Conservation (phyloP, 176 grass and related monocot species). For the Phoenix dactylifera region DNA sequence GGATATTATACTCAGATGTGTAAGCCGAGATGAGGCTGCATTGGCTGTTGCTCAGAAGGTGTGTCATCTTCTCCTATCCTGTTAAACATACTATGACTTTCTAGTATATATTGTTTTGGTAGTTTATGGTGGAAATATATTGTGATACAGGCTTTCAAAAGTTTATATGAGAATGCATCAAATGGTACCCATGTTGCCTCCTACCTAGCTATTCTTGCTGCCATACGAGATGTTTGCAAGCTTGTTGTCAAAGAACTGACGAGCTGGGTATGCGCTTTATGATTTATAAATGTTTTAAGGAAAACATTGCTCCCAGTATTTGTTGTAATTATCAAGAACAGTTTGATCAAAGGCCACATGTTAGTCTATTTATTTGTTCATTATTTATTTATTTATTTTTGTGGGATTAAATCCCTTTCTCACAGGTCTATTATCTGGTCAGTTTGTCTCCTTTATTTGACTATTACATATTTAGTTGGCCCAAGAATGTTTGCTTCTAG, state of each 20-base stretch:
- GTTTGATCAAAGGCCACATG: too few relatives aligned
- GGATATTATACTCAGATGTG: slow-evolving; percentile 80
- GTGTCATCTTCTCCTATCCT: slow-evolving; percentile 14
- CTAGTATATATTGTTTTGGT: too few relatives aligned
- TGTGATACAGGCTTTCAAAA: slow-evolving; percentile 68
- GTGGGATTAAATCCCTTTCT: too few relatives aligned
- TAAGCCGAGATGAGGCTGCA: slow-evolving; percentile 76
- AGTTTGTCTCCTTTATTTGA: too few relatives aligned
- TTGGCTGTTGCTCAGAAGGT: slow-evolving; percentile 86
- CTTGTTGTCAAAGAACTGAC: slow-evolving; percentile 81
- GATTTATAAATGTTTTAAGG: neutral
- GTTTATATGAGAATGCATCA: slow-evolving; percentile 71
- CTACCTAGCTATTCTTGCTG: slow-evolving; percentile 60
- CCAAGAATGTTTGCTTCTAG: too few relatives aligned
- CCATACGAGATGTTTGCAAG: slow-evolving; percentile 78
- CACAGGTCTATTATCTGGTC: too few relatives aligned
- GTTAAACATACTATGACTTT: neutral
- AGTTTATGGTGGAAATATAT: neutral
- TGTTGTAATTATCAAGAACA: too few relatives aligned
- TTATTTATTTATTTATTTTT: too few relatives aligned
- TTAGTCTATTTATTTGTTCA: too few relatives aligned
- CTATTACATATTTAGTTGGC: too few relatives aligned
- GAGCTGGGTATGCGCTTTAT: slow-evolving; percentile 55
- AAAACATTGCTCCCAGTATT: too few relatives aligned
- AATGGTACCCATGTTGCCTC: slow-evolving; percentile 49